phyloP scores from a whole-genome alignment of 352 stramenopile species.

The Pythium sukuiense region DNA sequence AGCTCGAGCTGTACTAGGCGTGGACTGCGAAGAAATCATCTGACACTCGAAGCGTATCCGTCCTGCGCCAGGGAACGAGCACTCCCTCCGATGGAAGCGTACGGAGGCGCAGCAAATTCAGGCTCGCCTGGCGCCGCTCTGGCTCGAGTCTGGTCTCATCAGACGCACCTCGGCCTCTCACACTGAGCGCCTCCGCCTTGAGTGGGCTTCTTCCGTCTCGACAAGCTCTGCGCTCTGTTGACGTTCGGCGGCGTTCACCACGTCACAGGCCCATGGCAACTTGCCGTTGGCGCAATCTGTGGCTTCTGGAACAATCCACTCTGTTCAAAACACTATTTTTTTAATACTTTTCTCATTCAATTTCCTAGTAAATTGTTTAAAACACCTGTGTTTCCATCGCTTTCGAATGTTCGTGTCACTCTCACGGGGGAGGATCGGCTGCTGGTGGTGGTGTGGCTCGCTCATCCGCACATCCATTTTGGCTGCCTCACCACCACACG shows the following conservation, averaged over 20 bases:
- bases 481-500: conserved; percentile 28
- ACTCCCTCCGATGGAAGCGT: too few relatives aligned
- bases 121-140: too few relatives aligned
- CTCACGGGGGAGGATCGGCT: background rate
- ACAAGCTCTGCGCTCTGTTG: background rate
- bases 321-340: conserved; percentile 21
- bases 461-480: conserved; percentile 24
- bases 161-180: too few relatives aligned
- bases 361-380: background rate
- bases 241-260: conserved; percentile 6
- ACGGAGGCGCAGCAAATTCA: too few relatives aligned
- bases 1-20: too few relatives aligned
- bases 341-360: conserved; percentile 13
- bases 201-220: too few relatives aligned
- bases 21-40: too few relatives aligned
- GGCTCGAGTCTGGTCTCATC: too few relatives aligned
- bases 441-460: conserved; percentile 11
- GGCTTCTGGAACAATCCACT: conserved; percentile 31
- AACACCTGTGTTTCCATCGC: conserved; percentile 9
- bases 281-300: conserved; percentile 13
- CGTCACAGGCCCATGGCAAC: conserved; percentile 4
- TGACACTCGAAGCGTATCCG: too few relatives aligned
- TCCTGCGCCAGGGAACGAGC: too few relatives aligned
- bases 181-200: too few relatives aligned
- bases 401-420: conserved; percentile 19